Conservation (phyloP, 169 alveolate species). For the Plasmodium adleri region DNA sequence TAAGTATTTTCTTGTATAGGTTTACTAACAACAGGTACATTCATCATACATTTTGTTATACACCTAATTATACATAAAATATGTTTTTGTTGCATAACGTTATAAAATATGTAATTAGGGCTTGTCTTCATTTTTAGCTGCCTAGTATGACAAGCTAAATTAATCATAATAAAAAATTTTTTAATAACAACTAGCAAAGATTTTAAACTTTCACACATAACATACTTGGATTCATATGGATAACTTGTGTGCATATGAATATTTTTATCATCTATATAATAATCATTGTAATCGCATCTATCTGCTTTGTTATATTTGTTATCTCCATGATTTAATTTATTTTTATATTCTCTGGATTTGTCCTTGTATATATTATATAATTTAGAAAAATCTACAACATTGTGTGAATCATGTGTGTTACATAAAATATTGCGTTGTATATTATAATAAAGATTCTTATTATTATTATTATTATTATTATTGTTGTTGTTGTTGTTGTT, state of each 20-base stretch:
- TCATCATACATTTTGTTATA: constrained; percentile 76
- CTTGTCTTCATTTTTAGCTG: constrained; percentile 31
- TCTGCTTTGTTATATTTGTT: neutral
- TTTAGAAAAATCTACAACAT: neutral
- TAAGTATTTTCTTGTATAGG: constrained; percentile 75
- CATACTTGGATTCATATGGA: constrained; percentile 71
- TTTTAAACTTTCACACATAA: constrained; percentile 71
- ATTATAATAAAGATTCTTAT: neutral
- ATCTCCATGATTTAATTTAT: neutral
- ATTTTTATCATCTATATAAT: constrained; percentile 64
- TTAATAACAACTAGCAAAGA: constrained; percentile 70
- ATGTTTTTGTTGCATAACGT: constrained; percentile 72
- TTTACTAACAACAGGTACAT: constrained; percentile 68
- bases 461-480: neutral
- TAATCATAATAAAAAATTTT: constrained; percentile 55
- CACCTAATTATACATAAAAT: constrained; percentile 65
- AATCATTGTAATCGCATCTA: constrained; percentile 49
- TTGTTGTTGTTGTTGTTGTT: neutral
- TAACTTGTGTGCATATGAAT: constrained; percentile 32
- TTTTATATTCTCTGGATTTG: neutral
- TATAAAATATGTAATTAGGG: constrained; percentile 43
- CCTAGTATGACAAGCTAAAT: constrained; percentile 42
- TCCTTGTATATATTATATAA: neutral
- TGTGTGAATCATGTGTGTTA: neutral
- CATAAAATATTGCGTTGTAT: neutral